These are phyloP conservation scores for Picochlorum sp. DNA, from an alignment of 139 green algal genomes.

Conservation along the genomic window DNA sequence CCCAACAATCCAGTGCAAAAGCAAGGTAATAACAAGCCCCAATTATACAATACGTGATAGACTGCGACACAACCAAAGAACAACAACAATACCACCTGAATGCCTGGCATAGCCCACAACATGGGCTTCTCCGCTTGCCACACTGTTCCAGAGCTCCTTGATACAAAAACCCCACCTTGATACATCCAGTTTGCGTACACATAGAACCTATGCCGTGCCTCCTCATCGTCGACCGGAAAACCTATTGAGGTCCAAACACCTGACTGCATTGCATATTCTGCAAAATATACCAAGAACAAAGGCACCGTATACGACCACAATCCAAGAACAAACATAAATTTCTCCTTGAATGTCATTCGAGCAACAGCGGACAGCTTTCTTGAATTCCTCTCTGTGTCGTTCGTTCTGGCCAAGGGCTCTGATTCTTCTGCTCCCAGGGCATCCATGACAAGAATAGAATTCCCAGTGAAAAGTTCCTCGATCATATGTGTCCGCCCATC, in stretches of 20 bases:
- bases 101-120: slow-evolving; percentile 50
- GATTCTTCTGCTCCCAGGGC: neutral
- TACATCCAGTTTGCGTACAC: slow-evolving; percentile 41
- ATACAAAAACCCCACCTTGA: slow-evolving; percentile 56
- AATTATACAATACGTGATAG: slow-evolving; percentile 38
- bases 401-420: no score
- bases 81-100: slow-evolving; percentile 42
- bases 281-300: slow-evolving; percentile 51
- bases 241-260: slow-evolving; percentile 55
- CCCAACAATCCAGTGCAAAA: slow-evolving; percentile 48
- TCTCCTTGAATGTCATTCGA: slow-evolving; percentile 25
- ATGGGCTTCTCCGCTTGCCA: slow-evolving; percentile 21
- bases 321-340: neutral
- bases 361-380: neutral
- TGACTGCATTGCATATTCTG: slow-evolving; percentile 55
- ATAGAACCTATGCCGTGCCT: slow-evolving; percentile 46
- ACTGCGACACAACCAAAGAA: slow-evolving; percentile 43
- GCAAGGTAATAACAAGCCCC: slow-evolving; percentile 36
- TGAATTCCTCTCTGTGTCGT: neutral
- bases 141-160: slow-evolving; percentile 46
- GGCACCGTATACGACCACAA: slow-evolving; percentile 56
- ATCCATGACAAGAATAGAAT: neutral
- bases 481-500: neutral
- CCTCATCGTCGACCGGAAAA: slow-evolving; percentile 36
- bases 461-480: neutral